Conservation (phyloP, 1,139 yeast species). For the Meyerozyma guilliermondii region DNA sequence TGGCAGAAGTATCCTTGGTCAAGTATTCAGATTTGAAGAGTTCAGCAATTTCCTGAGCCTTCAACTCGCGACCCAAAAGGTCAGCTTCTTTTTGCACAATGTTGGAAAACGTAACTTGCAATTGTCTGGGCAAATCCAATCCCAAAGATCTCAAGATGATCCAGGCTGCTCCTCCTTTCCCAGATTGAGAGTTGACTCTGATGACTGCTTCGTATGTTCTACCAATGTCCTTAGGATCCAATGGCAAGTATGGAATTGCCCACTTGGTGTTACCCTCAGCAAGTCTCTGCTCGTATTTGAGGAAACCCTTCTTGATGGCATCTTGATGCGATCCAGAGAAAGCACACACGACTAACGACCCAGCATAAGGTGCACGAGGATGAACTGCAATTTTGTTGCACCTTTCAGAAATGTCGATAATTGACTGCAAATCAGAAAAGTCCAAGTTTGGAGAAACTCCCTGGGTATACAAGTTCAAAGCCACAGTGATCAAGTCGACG, state of each 20-base stretch:
- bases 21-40: constrained; percentile 36
- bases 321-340: constrained; percentile 49
- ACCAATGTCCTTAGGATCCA: constrained; percentile 47
- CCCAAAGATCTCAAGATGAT: constrained; percentile 43
- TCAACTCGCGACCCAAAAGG: constrained; percentile 39
- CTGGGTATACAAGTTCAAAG: constrained; percentile 44
- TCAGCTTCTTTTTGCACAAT: constrained; percentile 41
- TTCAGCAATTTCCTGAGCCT: constrained; percentile 35
- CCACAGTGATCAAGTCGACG: constrained; percentile 45
- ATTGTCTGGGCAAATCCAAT: constrained; percentile 42
- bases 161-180: constrained; percentile 51
- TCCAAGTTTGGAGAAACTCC: constrained; percentile 43
- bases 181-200: constrained; percentile 47
- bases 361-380: constrained; percentile 47
- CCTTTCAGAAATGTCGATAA: constrained; percentile 40
- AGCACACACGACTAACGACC: constrained; percentile 46
- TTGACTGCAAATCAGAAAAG: constrained; percentile 35
- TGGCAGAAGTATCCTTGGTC: constrained; percentile 15
- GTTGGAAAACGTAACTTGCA: constrained; percentile 39
- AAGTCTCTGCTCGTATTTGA: constrained; percentile 21
- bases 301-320: constrained; percentile 46
- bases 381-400: constrained; percentile 45
- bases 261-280: constrained; percentile 24
- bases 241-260: constrained; percentile 45
- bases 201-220: constrained; percentile 48